Base-by-base conservation (phyloP, 139 green algal genomes). In the Chlamydomonas sphaeroides region DNA sequence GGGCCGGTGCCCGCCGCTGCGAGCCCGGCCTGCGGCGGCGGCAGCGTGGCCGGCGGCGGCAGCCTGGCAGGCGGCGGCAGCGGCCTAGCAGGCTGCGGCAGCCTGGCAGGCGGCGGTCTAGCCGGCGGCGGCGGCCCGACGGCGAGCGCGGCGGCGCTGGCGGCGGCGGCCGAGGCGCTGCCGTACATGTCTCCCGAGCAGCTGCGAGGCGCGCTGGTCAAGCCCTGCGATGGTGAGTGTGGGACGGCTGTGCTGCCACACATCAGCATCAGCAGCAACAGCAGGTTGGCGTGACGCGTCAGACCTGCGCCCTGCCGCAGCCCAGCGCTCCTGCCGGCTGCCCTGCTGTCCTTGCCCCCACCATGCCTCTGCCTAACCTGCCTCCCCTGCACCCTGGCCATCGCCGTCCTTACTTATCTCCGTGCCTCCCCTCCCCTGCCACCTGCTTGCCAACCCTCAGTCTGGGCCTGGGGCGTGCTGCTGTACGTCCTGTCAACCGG, bases 161-260 rank as follows among this genome's bases (percentile, higher is more conserved):
- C 21, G 53, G 18, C 53, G 23, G 53, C 30, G 17, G 71, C 53
- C 3, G 7, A 30, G 1, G 72, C 23, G 36, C 72, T 79, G 53
- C 56, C 72, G 26, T 79, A 59, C 36, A 67, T 35, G 72, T 56
- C 72, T 0, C 72, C 72, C 33, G 72, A 79, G 53, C 72, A 79
- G 72, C 56, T 79, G 25, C 1, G 26, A 0, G 72, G 72, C 2
- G 56, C 36, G 15, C 56, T 57, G 56, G 72, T 56, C 26, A 79
- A 79, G 53, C 36, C 72, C 15, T 57, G 38, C 28, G 72, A 79
- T 45, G 72, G 72, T 79, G 69, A 45, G 69, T 48, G 6, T 62
- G 23, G 53, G 21, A 18, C 28, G 53, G 53, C 18, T n/a, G 53
- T 32, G 21, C 6, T 62, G 53, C 15, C 6, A 28, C 6, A 11